Conservation (phyloP, 2,329 filamentous ascomycete genomes). For the Scedosporium dehoogii region DNA sequence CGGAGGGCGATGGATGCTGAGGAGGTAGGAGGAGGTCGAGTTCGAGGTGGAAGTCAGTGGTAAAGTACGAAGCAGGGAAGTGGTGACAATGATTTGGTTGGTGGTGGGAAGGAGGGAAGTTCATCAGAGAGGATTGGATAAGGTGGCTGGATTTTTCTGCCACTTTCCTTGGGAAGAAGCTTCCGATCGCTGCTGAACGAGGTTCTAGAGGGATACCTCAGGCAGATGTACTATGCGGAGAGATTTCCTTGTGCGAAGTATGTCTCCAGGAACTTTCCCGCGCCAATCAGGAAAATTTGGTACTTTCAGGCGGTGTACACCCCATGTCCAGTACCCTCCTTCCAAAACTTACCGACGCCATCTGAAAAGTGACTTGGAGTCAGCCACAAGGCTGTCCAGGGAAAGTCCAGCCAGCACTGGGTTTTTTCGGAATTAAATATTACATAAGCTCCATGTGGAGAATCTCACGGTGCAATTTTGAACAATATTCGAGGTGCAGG, state of each 20-base stretch:
- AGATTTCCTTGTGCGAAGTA: neutral
- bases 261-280: neutral
- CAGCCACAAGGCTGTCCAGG: neutral
- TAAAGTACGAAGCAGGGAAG: neutral
- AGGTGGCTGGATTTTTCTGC: slow-evolving; percentile 6
- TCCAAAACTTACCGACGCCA: neutral
- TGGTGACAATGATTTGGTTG: neutral
- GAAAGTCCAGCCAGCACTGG: neutral
- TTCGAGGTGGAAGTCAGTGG: neutral
- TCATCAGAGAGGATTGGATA: neutral
- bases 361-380: neutral
- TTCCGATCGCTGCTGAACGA: neutral
- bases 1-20: neutral
- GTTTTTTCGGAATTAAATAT: neutral
- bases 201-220: neutral
- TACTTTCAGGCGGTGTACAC: neutral
- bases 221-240: neutral
- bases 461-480: neutral
- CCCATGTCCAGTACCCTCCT: neutral
- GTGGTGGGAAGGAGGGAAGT: neutral
- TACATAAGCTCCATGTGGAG: neutral
- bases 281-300: neutral
- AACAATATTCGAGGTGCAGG: neutral
- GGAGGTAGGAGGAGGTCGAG: neutral
- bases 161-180: neutral